Conservation (phyloP, 257 asterid species). For the Petrea volubilis region DNA sequence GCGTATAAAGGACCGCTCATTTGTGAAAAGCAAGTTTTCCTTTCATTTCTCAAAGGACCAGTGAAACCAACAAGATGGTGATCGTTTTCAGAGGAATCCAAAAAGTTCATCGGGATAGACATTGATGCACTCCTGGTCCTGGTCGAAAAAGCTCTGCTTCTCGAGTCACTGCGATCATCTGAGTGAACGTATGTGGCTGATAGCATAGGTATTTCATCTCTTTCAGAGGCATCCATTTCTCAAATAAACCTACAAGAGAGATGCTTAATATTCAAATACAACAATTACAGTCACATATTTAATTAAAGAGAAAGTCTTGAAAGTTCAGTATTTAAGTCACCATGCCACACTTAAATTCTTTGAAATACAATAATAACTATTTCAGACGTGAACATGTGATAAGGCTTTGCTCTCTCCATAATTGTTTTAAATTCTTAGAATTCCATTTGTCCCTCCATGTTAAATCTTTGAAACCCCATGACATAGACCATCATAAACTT, state of each 20-base stretch:
- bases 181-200: constrained; percentile 45
- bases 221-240: constrained; percentile 67
- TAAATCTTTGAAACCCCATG: background rate
- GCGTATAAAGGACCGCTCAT: constrained; percentile 65
- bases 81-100: constrained; percentile 45
- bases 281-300: background rate
- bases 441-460: background rate
- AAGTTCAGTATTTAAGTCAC: background rate
- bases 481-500: constrained; percentile 5
- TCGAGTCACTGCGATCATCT: constrained; percentile 36
- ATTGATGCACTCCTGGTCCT: constrained; percentile 78
- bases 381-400: background rate
- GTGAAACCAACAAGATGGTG: constrained; percentile 56
- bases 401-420: background rate
- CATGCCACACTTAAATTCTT: background rate
- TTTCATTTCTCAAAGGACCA: constrained; percentile 67
- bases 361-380: background rate
- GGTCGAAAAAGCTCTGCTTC: constrained; percentile 36
- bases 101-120: constrained; percentile 51
- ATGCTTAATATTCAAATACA: background rate
- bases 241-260: constrained; percentile 18
- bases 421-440: background rate
- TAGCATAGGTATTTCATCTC: constrained; percentile 73
- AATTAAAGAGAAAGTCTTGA: background rate
- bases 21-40: constrained; percentile 45